Percentiles rank a stretch among this genome's conserved stretches.
Evolutionary conservation across 306 rosid genomes (phyloP).

Genomic region (Cicer pinnatifidum): DNA sequence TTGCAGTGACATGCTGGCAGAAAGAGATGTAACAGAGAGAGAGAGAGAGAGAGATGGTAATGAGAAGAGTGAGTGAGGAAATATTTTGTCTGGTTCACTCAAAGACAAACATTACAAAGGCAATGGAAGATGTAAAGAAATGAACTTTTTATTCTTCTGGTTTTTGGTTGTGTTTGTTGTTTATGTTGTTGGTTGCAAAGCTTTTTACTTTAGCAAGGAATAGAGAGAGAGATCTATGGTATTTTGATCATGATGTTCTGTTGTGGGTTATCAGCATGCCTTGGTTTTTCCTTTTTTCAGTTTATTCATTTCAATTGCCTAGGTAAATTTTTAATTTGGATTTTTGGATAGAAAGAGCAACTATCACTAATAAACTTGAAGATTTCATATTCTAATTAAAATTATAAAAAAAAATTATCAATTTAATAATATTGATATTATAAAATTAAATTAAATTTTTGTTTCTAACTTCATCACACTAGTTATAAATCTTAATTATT

Average conservation of each 20-base stretch:
- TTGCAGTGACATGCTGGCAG: conserved; percentile 52
- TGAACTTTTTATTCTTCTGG: conserved; percentile 36
- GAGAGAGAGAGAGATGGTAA: conserved; percentile 27
- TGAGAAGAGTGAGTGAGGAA: conserved; percentile 42
- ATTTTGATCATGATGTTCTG: conserved; percentile 36
- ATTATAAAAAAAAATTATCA: no score
- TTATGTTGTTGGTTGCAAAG: conserved; percentile 31
- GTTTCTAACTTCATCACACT: no score
- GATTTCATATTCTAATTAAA: no score
- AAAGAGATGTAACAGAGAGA: conserved; percentile 52
- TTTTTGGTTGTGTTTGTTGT: conserved; percentile 35
- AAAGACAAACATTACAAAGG: conserved; percentile 52
- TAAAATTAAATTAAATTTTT: no score
- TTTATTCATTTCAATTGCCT: not conserved
- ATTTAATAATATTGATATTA: no score
- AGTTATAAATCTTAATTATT: no score
- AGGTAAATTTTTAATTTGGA: no score
- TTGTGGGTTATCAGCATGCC: conserved; percentile 30
- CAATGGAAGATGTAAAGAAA: conserved; percentile 52
- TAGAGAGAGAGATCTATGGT: conserved; percentile 57
- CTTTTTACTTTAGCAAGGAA: conserved; percentile 45
- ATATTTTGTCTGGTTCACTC: conserved; percentile 63
- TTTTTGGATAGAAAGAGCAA: no score
- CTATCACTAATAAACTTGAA: no score
- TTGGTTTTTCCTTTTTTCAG: conserved; percentile 37